These are phyloP conservation scores for Nannizziopsis barbatae DNA, from an alignment of 2,329 filamentous ascomycete genomes.

Conservation along the genomic window DNA sequence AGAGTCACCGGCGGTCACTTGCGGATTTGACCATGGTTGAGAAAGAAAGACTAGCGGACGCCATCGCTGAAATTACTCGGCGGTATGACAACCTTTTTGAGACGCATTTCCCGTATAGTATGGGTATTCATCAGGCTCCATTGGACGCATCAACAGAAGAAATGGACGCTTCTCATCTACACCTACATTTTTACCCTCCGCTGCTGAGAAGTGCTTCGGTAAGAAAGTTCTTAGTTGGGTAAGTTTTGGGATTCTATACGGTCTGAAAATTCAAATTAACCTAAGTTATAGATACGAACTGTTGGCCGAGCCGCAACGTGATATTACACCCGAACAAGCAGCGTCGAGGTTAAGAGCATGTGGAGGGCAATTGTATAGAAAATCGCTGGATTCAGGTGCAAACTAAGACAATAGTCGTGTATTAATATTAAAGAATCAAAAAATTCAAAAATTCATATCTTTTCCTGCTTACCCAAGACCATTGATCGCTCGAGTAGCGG, in stretches of 20 bases:
- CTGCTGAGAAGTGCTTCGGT: constrained; percentile 85
- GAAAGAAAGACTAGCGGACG: constrained; percentile 63
- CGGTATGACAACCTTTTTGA: constrained; percentile 96
- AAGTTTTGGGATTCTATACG: constrained; percentile 20
- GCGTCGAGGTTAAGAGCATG: constrained; percentile 64
- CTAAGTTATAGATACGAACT: constrained; percentile 58
- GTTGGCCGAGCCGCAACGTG: constrained; percentile 92
- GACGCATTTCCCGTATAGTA: constrained; percentile 93
- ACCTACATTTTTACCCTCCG: constrained; percentile 96
- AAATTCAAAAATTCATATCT: too few relatives aligned
- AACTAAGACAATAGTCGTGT: background rate
- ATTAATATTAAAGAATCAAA: background rate
- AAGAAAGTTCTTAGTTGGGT: constrained; percentile 86
- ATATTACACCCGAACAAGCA: constrained; percentile 95
- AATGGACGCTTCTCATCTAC: constrained; percentile 76
- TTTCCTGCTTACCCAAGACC: too few relatives aligned
- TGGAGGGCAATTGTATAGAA: constrained; percentile 74
- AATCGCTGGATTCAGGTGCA: constrained; percentile 35
- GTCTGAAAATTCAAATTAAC: constrained; percentile 8
- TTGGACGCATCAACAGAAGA: constrained; percentile 71
- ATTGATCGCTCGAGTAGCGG: too few relatives aligned
- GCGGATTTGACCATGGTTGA: constrained; percentile 68
- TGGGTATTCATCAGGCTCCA: constrained; percentile 91
- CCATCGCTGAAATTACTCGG: constrained; percentile 75
- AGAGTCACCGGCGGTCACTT: constrained; percentile 70